These are phyloP conservation scores for Cytospora mali DNA, from an alignment of 2,329 filamentous ascomycete species.

Conservation along the genomic window DNA sequence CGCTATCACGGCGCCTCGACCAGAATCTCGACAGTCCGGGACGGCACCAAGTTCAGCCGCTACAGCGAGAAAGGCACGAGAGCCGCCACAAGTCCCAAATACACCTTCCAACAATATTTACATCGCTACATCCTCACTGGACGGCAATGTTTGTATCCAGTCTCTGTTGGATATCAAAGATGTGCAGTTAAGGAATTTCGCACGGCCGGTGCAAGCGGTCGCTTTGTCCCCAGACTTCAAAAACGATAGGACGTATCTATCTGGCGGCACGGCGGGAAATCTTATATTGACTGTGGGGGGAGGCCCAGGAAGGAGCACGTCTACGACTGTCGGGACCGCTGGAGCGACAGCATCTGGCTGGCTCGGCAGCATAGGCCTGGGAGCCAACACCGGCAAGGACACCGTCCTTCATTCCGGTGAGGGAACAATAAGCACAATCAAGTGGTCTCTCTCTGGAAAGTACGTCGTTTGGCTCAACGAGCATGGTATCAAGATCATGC, in stretches of 20 bases:
- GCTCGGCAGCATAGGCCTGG: slow-evolving; percentile 85
- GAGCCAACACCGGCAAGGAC: slow-evolving; percentile 78
- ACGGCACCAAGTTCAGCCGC: slow-evolving; percentile 49
- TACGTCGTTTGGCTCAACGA: slow-evolving; percentile 97
- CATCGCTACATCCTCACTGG: slow-evolving; percentile 90
- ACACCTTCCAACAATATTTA: slow-evolving; percentile 89
- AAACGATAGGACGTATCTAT: slow-evolving; percentile 84
- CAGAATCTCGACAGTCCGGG: slow-evolving; percentile 44
- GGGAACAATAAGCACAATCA: slow-evolving; percentile 86
- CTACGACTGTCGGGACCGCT: slow-evolving; percentile 82
- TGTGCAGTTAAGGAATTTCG: slow-evolving; percentile 90
- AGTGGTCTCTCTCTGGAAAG: slow-evolving; percentile 91
- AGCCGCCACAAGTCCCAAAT: slow-evolving; percentile 63
- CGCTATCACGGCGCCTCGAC: slow-evolving; percentile 36
- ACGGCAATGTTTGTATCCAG: slow-evolving; percentile 92
- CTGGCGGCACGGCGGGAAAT: slow-evolving; percentile 85
- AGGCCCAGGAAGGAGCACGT: slow-evolving; percentile 77
- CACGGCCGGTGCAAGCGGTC: slow-evolving; percentile 86
- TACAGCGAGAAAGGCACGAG: slow-evolving; percentile 53
- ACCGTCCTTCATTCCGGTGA: slow-evolving; percentile 89
- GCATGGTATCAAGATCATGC: slow-evolving; percentile 97
- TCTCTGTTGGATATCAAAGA: slow-evolving; percentile 87
- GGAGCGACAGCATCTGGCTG: slow-evolving; percentile 85
- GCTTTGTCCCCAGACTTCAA: slow-evolving; percentile 95
- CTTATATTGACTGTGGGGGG: slow-evolving; percentile 85